Evolutionary conservation across 108 stramenopile species (phyloP).

Genomic region (Schizochytrium sp.): DNA sequence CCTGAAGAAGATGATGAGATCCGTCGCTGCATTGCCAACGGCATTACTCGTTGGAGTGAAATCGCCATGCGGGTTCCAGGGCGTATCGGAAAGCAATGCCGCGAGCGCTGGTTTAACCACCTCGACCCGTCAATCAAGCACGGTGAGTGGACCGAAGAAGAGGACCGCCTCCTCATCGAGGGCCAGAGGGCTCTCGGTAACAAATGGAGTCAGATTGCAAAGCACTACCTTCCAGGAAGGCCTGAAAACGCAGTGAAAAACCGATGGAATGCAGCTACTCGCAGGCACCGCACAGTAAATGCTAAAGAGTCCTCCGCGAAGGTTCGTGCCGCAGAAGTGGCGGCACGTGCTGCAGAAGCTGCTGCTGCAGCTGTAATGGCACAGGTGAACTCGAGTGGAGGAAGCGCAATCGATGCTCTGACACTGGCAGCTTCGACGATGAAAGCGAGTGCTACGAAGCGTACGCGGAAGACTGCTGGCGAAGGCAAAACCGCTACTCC

Average conservation of each 20-base stretch:
- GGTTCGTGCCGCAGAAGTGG: background rate
- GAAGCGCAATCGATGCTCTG: constrained; percentile 24
- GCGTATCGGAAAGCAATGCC: constrained; percentile 98
- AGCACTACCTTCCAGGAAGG: constrained; percentile 81
- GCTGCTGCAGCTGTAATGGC: constrained; percentile 21
- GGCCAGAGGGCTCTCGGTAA: constrained; percentile 85
- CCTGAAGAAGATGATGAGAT: constrained; percentile 89
- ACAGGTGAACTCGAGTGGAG: constrained; percentile 18
- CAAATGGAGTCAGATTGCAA: constrained; percentile 92
- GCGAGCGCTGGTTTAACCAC: constrained; percentile 99
- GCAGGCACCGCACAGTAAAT: constrained; percentile 15
- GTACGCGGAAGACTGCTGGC: background rate
- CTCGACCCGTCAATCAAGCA: constrained; percentile 82
- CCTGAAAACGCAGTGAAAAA: constrained; percentile 77
- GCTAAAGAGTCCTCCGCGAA: background rate
- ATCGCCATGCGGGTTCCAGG: constrained; percentile 75
- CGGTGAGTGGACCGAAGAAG: constrained; percentile 86
- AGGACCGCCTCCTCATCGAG: constrained; percentile 86
- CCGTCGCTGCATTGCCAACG: constrained; percentile 56
- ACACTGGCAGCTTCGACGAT: constrained; percentile 27
- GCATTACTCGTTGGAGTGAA: constrained; percentile 68
- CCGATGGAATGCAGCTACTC: constrained; percentile 65
- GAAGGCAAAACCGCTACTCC: background rate
- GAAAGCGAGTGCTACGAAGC: constrained; percentile 24
- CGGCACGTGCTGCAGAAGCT: background rate